A percentile compares a stretch with the other conserved stretches of the same genome.
Evolutionary conservation across 345 rosid species (phyloP).

Genomic region (Corymbia maculata): DNA sequence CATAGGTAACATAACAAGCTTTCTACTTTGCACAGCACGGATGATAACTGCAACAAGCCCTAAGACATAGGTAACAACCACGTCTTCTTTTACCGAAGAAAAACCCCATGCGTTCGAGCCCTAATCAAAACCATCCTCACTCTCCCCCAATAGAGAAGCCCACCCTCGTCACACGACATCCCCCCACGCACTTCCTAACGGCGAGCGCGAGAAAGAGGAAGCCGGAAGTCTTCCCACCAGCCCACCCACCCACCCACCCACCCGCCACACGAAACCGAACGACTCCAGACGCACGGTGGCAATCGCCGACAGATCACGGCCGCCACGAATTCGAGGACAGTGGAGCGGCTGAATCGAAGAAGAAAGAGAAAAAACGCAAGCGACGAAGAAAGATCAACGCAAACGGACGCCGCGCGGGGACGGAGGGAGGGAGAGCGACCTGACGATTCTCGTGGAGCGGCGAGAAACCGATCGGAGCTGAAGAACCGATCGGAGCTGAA

Average conservation of each 20-base stretch:
- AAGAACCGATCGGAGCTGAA: too few species aligned
- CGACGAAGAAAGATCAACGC: too few species aligned
- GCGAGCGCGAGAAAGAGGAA: background rate
- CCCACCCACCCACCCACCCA: background rate
- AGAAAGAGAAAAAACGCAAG: too few species aligned
- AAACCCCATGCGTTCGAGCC: background rate
- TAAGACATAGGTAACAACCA: background rate
- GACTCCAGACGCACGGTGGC: background rate
- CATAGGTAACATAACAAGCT: background rate
- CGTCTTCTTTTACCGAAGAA: background rate
- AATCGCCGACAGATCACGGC: background rate
- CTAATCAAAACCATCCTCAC: background rate
- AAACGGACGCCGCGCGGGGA: too few species aligned
- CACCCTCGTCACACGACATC: background rate
- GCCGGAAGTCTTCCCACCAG: background rate
- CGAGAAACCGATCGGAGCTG: too few species aligned
- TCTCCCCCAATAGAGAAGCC: background rate
- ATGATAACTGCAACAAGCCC: background rate
- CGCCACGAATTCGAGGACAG: background rate
- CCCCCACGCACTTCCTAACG: rapidly evolving
- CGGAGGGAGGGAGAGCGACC: too few species aligned
- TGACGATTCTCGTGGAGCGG: too few species aligned
- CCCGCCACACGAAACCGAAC: background rate
- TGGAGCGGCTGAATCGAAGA: too few species aligned
- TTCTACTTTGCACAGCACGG: background rate